Evolutionary conservation across 371 early-diverging fungal species (phyloP), one percentile per base, ranked within the genome.

Genomic region (Nematocida ironsii): DNA sequence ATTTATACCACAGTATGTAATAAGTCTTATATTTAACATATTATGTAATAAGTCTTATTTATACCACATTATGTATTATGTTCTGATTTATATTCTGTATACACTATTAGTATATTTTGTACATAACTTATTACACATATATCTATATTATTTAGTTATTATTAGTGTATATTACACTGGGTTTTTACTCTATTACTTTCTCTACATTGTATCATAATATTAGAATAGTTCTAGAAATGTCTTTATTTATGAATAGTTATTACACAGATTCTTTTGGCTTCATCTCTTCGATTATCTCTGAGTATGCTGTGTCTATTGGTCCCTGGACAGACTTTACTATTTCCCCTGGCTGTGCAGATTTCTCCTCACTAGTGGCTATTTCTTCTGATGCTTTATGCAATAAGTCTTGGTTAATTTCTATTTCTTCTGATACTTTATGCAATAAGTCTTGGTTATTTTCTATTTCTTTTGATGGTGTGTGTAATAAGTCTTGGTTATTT

Each of bases 201-300:
- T 33, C 33, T 33, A 33, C 33, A 33, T 33, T 33, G 33, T 33
- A 33, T 33, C 33, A 33, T 33, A 33, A 33, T 33, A 33, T 33
- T 33, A 33, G 33, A 33, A 33, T 33, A 33, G 2, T 1, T 33
- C 33, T 25, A 13, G 25, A 25, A 25, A 23, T 61, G 13, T 61
- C n/a, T 16, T n/a, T 11, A 23, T 61, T 61, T 61, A 25, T 61
- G n/a, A 13, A 61, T 54, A 20, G 54, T 3, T 13, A 11, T 39
- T 71, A 78, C n/a, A 78, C 69, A 40, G 57, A 58, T 23, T 68
- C 69, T 45, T 78, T 78, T 2, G 80, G 70, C 71, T 78, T 78
- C 69, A 78, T 68, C 71, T 78, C 80, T 25, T 78, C 80, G 40
- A 78, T 70, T 44, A 78, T 78, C 45, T 78, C 80, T 23, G 71